Conservation (phyloP, 371 early-diverging fungal species). For the Lichtheimia hyalospora region DNA sequence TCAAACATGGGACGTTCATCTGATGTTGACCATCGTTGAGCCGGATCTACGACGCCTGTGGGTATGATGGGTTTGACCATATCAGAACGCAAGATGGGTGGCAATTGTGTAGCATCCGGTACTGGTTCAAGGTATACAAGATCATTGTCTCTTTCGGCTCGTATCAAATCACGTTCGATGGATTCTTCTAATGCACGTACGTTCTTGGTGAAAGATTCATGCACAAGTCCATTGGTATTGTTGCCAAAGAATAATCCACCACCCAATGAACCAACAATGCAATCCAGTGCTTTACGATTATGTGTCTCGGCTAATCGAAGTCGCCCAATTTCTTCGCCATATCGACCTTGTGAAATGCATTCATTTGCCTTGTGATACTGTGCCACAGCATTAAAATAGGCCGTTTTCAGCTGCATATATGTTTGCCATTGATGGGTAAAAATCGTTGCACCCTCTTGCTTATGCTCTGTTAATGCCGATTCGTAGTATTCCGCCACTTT, state of each 20-base stretch:
- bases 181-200: slow-evolving; percentile 44
- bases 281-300: slow-evolving; percentile 23
- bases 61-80: slow-evolving; percentile 72
- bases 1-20: slow-evolving; percentile 76
- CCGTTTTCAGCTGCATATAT: slow-evolving; percentile 69
- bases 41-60: slow-evolving; percentile 20
- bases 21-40: not conserved
- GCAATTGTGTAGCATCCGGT: slow-evolving; percentile 59
- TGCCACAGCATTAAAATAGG: slow-evolving; percentile 75
- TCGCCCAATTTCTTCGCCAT: slow-evolving; percentile 87
- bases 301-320: slow-evolving; percentile 58
- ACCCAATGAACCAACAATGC: slow-evolving; percentile 12
- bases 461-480: slow-evolving; percentile 30
- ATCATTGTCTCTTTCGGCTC: slow-evolving; percentile 90
- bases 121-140: slow-evolving; percentile 82
- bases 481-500: slow-evolving; percentile 76
- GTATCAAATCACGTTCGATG: slow-evolving; percentile 56
- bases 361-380: slow-evolving; percentile 78
- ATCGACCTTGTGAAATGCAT: slow-evolving; percentile 69
- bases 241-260: not conserved
- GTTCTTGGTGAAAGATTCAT: slow-evolving; percentile 16
- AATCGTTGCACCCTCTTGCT: slow-evolving; percentile 19
- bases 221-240: not conserved
- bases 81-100: slow-evolving; percentile 64
- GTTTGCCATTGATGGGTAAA: slow-evolving; percentile 59